Evolutionary conservation across 768 basidiomycete genomes (phyloP).

Genomic region (Panaeolus papilionaceus): DNA sequence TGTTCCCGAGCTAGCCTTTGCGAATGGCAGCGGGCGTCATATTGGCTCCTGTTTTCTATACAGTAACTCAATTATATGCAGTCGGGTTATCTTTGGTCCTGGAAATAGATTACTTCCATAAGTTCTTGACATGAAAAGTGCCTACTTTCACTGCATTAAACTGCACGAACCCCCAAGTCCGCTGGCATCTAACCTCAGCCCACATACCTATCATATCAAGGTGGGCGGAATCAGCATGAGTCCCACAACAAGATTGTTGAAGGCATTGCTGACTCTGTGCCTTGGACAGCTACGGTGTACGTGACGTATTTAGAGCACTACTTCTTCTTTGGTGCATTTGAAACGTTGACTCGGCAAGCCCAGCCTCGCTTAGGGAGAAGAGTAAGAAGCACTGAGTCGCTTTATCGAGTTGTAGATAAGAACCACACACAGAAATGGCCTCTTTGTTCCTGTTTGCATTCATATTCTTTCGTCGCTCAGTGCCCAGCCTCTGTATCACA

Average conservation of each 20-base stretch:
- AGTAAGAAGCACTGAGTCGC: constrained; percentile 5
- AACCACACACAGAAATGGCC: neutral
- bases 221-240: neutral
- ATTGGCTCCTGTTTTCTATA: neutral
- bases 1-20: neutral
- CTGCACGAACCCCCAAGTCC: neutral
- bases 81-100: constrained; percentile 7
- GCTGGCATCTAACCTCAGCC: neutral
- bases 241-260: neutral
- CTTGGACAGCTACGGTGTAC: neutral
- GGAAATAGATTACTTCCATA: neutral
- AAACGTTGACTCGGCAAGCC: neutral
- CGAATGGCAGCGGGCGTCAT: constrained; percentile 2
- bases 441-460: constrained; percentile 2
- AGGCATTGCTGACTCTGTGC: constrained; percentile 1
- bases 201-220: neutral
- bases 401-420: neutral
- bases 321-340: neutral
- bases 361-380: constrained; percentile 12
- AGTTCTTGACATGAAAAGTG: neutral
- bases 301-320: neutral
- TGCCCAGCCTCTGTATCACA: neutral
- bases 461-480: neutral
- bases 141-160: neutral
- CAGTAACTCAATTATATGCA: neutral